Base-by-base conservation (phyloP, 768 basidiomycete genomes). In the Auriscalpium vulgare region DNA sequence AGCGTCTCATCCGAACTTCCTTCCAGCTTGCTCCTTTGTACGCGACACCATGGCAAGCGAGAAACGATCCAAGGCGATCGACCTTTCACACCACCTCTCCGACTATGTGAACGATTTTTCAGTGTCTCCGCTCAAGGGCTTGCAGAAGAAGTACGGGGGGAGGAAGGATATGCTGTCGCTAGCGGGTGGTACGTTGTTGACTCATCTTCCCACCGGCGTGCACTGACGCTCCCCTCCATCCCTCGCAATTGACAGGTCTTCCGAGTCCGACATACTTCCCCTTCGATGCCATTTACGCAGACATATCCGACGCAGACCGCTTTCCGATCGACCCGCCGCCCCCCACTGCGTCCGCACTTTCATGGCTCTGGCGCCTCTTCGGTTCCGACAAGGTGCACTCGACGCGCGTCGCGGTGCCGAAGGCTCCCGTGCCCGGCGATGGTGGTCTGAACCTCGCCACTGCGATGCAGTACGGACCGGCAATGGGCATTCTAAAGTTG, bases 51-150 rank as follows among this genome's bases (percentile, higher is more conserved):
- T 29, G 29, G 4, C 29, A 29, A 29, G 29, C 4, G 73, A 74
- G 62, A 74, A 75, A 59, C 66, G 55, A 11, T 61, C 65, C 51
- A 74, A 80, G 44, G 76, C 85, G 1, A 71, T 86, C 55, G 86
- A 91, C 69, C 72, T 89, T 46, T 83, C 81, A 19, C 85, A 88
- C 64, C 89, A 91, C 66, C 69, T 91, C 29, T 87, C 83, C 16
- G 65, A 69, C 4, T 38, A 84, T 17, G 68, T 84, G 3, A 75
- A 72, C 54, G 72, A 76, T 34, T 73, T 87, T 44, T 50, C 62
- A 29, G 57, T 70, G 2, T 84, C 81, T 38, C 83, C 87, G 0
- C 71, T 91, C 54, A 91, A 91, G 67, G 78, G 76, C 44, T 67
- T 89, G 34, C 78, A 81, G 63, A 81, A 81, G 68, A 29, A 29